Conservation (phyloP, 202 grass and related monocot genomes). For the Carex arenaria region DNA sequence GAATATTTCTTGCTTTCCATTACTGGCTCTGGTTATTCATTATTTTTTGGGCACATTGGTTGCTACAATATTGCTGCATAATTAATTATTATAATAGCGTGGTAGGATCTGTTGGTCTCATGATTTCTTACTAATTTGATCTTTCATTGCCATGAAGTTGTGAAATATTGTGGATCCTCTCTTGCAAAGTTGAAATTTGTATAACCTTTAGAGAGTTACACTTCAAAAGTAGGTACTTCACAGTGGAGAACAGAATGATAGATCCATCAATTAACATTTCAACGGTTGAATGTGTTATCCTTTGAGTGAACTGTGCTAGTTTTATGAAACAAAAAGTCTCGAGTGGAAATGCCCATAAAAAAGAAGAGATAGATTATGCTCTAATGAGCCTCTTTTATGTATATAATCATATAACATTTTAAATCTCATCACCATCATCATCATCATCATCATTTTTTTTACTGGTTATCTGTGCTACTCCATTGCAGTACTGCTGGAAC, state of each 20-base stretch:
- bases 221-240: neutral
- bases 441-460: neutral
- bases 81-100: neutral
- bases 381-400: neutral
- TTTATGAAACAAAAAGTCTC: neutral
- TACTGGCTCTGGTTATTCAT: neutral
- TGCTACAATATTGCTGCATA: neutral
- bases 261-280: neutral
- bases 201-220: neutral
- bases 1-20: conserved; percentile 7
- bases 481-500: conserved; percentile 49
- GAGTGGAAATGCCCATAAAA: neutral
- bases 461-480: neutral
- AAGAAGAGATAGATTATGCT: neutral
- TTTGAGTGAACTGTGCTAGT: neutral
- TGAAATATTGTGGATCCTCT: neutral
- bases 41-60: neutral
- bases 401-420: neutral
- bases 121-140: neutral
- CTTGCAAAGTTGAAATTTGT: neutral
- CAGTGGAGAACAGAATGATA: neutral
- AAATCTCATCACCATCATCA: neutral
- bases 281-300: neutral
- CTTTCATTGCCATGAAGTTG: neutral
- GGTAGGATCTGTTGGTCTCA: neutral